Percentiles rank a stretch among this genome's conserved stretches.
These are phyloP conservation scores for Pisolithus albus DNA, from an alignment of 768 basidiomycete species.

Conservation along the genomic window DNA sequence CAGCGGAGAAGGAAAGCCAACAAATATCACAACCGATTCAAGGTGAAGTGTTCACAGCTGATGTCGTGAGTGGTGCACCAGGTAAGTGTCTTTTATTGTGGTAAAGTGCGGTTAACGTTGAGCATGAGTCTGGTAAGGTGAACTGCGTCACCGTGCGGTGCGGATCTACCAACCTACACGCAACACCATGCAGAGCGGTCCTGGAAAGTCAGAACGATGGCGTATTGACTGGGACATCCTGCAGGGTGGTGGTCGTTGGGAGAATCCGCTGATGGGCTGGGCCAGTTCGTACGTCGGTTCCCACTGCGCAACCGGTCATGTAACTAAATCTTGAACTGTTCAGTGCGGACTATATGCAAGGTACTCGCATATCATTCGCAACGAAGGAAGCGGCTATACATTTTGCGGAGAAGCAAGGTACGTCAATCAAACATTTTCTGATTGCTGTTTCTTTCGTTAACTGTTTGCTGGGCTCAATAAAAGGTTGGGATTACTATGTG, in stretches of 20 bases:
- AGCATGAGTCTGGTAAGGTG: conserved; percentile 37
- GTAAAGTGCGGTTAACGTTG: neutral
- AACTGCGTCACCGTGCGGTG: conserved; percentile 81
- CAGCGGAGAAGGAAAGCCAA: conserved; percentile 20
- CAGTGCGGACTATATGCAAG: conserved; percentile 96
- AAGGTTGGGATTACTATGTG: conserved; percentile 93
- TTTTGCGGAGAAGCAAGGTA: conserved; percentile 96
- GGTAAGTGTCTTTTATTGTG: conserved; percentile 36
- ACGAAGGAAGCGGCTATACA: conserved; percentile 87
- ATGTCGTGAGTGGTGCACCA: conserved; percentile 82
- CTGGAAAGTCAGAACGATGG: conserved; percentile 83
- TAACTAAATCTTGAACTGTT: neutral
- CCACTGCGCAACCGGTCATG: neutral
- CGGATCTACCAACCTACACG: conserved; percentile 90
- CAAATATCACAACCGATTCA: conserved; percentile 42
- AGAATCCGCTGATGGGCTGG: conserved; percentile 97
- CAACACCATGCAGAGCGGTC: conserved; percentile 93
- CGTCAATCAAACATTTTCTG: conserved; percentile 8
- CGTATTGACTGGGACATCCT: conserved; percentile 90
- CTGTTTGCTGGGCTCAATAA: neutral
- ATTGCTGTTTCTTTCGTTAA: neutral
- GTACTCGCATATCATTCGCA: conserved; percentile 74
- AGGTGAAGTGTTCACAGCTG: conserved; percentile 64
- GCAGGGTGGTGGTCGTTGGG: conserved; percentile 89
- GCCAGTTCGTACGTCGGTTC: conserved; percentile 75